These are phyloP conservation scores for Linnemannia zychae DNA, from an alignment of 192 early-diverging fungal species.

Conservation along the genomic window DNA sequence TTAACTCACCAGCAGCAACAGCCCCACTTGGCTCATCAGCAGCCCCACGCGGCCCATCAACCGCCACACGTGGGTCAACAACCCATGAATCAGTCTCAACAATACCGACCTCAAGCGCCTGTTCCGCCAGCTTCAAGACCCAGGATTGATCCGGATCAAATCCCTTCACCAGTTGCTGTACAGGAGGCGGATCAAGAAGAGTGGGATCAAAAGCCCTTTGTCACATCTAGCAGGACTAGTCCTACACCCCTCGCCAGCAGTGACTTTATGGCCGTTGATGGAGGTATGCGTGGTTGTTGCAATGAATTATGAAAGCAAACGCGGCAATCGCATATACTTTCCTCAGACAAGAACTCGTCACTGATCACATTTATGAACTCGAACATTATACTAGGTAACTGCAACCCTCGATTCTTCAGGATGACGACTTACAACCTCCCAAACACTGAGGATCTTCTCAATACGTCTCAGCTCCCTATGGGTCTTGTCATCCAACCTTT, in stretches of 20 bases:
- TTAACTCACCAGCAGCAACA: slow-evolving; percentile 21
- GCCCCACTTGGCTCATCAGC: slow-evolving; percentile 27
- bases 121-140: slow-evolving; percentile 59
- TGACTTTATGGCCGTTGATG: slow-evolving; percentile 85
- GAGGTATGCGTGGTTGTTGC: slow-evolving; percentile 65
- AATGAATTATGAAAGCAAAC: not conserved
- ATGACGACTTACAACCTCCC: slow-evolving; percentile 92
- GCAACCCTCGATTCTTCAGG: slow-evolving; percentile 92
- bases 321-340: not conserved
- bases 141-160: slow-evolving; percentile 94
- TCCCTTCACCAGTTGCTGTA: slow-evolving; percentile 90
- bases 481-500: slow-evolving; percentile 94
- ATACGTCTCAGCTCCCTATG: slow-evolving; percentile 83
- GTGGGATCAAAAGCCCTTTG: slow-evolving; percentile 77
- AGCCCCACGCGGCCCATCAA: slow-evolving; percentile 44
- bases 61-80: slow-evolving; percentile 36
- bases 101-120: slow-evolving; percentile 32
- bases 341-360: not conserved
- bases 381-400: slow-evolving; percentile 66
- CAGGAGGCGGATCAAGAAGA: slow-evolving; percentile 85
- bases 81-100: slow-evolving; percentile 24
- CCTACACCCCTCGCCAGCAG: slow-evolving; percentile 86
- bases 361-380: not conserved
- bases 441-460: slow-evolving; percentile 83
- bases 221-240: slow-evolving; percentile 72